These are phyloP conservation scores for Geotrichum australiense DNA, from an alignment of 1,139 yeast genomes.

Conservation along the genomic window DNA sequence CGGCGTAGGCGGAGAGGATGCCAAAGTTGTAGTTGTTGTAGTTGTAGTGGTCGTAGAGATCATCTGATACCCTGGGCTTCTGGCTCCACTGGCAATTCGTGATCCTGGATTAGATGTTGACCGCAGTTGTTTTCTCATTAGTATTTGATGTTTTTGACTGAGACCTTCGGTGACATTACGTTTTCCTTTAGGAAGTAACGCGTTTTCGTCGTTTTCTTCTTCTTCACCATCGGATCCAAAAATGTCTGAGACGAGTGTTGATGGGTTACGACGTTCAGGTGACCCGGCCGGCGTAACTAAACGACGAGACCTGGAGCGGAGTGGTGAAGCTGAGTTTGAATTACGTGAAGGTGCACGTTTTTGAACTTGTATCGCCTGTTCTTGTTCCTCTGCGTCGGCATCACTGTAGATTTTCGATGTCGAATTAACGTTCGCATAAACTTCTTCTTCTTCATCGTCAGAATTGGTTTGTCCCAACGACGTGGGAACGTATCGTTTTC, in stretches of 20 bases:
- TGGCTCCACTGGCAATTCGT: not conserved
- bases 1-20: constrained; percentile 37
- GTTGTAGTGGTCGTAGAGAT: constrained; percentile 47
- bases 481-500: constrained; percentile 10
- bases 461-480: constrained; percentile 8
- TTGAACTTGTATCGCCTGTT: constrained; percentile 1
- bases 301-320: constrained; percentile 9
- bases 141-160: constrained; percentile 14
- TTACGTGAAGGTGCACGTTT: constrained; percentile 3
- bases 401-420: not conserved
- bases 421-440: not conserved
- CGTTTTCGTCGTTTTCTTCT: constrained; percentile 3
- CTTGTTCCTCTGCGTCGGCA: constrained; percentile 2
- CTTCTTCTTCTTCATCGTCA: constrained; percentile 11
- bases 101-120: constrained; percentile 10
- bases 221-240: constrained; percentile 1
- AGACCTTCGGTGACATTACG: constrained; percentile 14
- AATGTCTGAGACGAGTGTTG: not conserved
- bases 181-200: not conserved
- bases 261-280: constrained; percentile 13
- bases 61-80: constrained; percentile 36
- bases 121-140: constrained; percentile 9
- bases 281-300: constrained; percentile 11
- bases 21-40: constrained; percentile 39
- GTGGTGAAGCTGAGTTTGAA: not conserved